A percentile compares a stretch with the other conserved stretches of the same genome.
phyloP scores from a whole-genome alignment of 495 filamentous ascomycete genomes.

The Penicillium bialowiezense region DNA sequence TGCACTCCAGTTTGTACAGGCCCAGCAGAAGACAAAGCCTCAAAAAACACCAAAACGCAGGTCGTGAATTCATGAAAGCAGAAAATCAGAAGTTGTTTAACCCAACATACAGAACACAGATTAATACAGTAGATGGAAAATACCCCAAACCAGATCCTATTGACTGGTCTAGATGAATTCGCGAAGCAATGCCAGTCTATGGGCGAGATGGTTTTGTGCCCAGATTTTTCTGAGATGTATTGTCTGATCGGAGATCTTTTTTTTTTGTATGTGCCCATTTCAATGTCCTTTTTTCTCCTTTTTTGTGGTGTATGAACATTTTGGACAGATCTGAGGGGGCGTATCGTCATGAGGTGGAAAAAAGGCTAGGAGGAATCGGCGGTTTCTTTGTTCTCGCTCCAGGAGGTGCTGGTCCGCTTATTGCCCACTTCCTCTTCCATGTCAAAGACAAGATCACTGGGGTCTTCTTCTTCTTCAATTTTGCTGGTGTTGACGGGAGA shows the following conservation, averaged over 20 bases:
- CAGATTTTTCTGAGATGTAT: constrained; percentile 3
- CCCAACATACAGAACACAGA: constrained; percentile 7
- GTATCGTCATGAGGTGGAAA: constrained; percentile 18
- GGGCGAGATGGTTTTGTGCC: not conserved
- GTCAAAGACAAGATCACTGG: constrained; percentile 71
- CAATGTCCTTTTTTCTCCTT: constrained; percentile 8
- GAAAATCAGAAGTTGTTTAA: not conserved
- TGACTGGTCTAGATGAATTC: constrained; percentile 20
- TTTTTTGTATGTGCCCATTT: constrained; percentile 11
- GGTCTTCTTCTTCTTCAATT: constrained; percentile 68
- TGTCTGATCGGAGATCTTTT: too few relatives aligned
- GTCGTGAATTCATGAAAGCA: constrained; percentile 20
- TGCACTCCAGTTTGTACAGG: constrained; percentile 23
- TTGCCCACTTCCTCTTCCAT: constrained; percentile 70
- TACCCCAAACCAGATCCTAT: constrained; percentile 8
- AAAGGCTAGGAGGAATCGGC: constrained; percentile 8
- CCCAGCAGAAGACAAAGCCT: constrained; percentile 3
- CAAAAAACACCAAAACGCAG: constrained; percentile 13
- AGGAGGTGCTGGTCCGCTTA: constrained; percentile 41
- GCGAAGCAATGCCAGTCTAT: constrained; percentile 16
- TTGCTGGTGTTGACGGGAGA: constrained; percentile 55
- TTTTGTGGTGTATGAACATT: constrained; percentile 21
- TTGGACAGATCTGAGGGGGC: constrained; percentile 7
- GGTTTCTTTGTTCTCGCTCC: constrained; percentile 26
- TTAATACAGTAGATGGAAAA: constrained; percentile 23